These are phyloP conservation scores for Corchorus capsularis DNA, from an alignment of 345 rosid genomes.

Conservation along the genomic window DNA sequence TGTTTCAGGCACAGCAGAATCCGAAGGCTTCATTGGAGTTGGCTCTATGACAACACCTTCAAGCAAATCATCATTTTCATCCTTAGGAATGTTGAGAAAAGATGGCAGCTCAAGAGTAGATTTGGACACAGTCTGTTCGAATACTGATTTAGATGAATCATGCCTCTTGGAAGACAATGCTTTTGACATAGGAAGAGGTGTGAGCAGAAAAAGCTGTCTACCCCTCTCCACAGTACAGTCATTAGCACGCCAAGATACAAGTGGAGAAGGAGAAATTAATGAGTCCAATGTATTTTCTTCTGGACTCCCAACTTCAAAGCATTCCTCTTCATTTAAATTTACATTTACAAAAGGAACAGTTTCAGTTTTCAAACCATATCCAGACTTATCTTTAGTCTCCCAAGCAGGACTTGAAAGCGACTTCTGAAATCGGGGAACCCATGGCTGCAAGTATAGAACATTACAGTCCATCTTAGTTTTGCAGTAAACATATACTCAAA, in stretches of 20 bases:
- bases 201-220: constrained; percentile 76
- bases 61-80: constrained; percentile 39
- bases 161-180: constrained; percentile 48
- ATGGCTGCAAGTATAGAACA: constrained; percentile 61
- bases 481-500: constrained; percentile 13
- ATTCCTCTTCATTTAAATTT: constrained; percentile 32
- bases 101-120: constrained; percentile 32
- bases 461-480: neutral
- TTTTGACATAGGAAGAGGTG: constrained; percentile 75
- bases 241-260: constrained; percentile 83
- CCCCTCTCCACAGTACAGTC: constrained; percentile 59
- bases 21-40: constrained; percentile 41
- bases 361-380: constrained; percentile 27
- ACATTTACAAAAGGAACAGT: constrained; percentile 22
- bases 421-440: constrained; percentile 70
- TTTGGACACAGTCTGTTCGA: constrained; percentile 37
- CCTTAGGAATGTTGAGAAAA: constrained; percentile 30
- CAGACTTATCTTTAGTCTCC: constrained; percentile 32
- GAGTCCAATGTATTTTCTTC: constrained; percentile 47
- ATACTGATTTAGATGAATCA: constrained; percentile 36
- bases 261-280: constrained; percentile 90
- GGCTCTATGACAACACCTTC: constrained; percentile 33
- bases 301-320: constrained; percentile 60
- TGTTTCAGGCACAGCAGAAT: constrained; percentile 22
- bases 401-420: constrained; percentile 30